A percentile compares a stretch with the other conserved stretches of the same genome.
phyloP scores from a whole-genome alignment of 805 yeast species.

The Cyberlindnera mrakii region DNA sequence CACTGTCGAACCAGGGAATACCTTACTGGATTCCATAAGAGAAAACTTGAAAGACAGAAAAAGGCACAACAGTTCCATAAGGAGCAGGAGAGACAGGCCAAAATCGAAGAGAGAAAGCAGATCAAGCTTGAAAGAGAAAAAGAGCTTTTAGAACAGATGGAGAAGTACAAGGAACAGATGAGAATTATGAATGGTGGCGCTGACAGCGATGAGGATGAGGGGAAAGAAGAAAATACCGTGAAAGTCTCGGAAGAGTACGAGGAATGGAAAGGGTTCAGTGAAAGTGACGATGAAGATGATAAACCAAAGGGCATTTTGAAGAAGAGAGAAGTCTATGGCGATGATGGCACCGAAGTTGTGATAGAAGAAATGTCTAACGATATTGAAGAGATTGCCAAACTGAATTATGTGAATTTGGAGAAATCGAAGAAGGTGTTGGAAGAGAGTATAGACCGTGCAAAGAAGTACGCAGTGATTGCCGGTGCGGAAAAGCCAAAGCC shows the following conservation, averaged over 20 bases:
- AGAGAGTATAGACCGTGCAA: constrained; percentile 71
- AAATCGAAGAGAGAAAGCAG: constrained; percentile 69
- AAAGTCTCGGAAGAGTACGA: background rate
- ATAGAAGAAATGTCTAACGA: constrained; percentile 41
- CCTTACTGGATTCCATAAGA: constrained; percentile 91
- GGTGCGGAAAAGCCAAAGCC: constrained; percentile 23
- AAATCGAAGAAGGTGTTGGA: constrained; percentile 66
- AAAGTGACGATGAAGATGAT: constrained; percentile 26
- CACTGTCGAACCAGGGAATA: constrained; percentile 42
- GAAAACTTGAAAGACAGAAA: constrained; percentile 84
- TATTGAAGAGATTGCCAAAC: constrained; percentile 56
- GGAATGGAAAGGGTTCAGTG: constrained; percentile 14
- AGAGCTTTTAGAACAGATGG: constrained; percentile 57
- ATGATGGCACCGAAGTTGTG: constrained; percentile 38
- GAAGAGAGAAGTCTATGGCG: constrained; percentile 23
- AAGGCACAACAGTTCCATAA: constrained; percentile 71
- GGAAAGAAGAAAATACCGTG: constrained; percentile 17
- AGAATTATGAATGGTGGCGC: constrained; percentile 22
- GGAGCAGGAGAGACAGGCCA: constrained; percentile 69
- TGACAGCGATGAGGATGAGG: constrained; percentile 14
- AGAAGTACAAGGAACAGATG: constrained; percentile 46
- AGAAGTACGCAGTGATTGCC: constrained; percentile 65
- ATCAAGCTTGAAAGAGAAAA: constrained; percentile 63
- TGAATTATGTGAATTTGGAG: constrained; percentile 66
- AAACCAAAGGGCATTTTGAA: constrained; percentile 22